A percentile compares a stretch with the other conserved stretches of the same genome.
Conservation (phyloP, 208 protist species). For the Crithidia acanthocephali region DNA sequence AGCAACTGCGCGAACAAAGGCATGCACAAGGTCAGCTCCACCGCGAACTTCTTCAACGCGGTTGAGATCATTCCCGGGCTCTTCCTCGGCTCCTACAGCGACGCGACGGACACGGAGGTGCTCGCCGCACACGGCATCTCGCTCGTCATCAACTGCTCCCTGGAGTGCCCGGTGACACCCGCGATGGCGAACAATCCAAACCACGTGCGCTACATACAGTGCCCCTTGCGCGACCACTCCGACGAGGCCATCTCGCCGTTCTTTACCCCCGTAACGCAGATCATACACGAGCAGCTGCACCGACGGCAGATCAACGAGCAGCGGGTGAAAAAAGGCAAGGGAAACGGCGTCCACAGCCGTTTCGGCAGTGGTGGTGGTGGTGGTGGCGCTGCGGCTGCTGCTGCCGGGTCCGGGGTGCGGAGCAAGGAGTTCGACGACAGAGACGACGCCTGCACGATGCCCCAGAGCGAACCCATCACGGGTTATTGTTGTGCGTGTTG, state of each 20-base stretch:
- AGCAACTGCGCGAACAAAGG: background rate
- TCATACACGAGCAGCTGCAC: constrained; percentile 84
- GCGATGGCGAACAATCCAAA: constrained; percentile 44
- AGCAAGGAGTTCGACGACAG: background rate
- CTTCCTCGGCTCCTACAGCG: constrained; percentile 63
- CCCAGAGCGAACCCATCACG: background rate
- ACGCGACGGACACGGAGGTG: constrained; percentile 43
- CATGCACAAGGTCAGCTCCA: constrained; percentile 13
- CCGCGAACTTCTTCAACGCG: constrained; percentile 41
- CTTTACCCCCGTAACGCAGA: constrained; percentile 57
- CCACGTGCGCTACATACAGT: constrained; percentile 59
- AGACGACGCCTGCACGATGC: background rate
- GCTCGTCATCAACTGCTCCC: constrained; percentile 72
- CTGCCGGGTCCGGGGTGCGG: background rate
- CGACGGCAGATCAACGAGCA: constrained; percentile 43
- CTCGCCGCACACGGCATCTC: constrained; percentile 52
- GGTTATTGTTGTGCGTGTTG: background rate
- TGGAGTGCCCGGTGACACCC: constrained; percentile 57
- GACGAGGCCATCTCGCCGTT: constrained; percentile 64
- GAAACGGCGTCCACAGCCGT: background rate
- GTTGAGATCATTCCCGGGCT: constrained; percentile 71
- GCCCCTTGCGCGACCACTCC: constrained; percentile 70
- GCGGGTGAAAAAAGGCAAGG: background rate
- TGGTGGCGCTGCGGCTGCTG: background rate
- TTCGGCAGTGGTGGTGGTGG: no score